phyloP scores from a whole-genome alignment of 441 rosid genomes.

The Pelargonium citronellum region DNA sequence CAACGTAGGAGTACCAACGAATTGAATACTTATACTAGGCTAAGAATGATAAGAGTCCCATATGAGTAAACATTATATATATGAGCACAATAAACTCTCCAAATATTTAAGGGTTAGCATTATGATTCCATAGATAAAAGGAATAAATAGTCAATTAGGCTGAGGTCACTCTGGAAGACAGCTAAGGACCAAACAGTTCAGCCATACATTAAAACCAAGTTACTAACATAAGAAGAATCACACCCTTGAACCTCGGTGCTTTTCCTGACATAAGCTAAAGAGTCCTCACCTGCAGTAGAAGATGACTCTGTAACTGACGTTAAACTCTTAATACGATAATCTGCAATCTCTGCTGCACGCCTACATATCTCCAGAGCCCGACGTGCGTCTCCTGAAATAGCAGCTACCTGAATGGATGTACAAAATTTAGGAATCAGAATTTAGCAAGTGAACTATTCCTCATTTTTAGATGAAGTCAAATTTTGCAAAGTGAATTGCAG shows the following conservation, averaged over 20 bases:
- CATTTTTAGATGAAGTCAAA: conserved; percentile 9
- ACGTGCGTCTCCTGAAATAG: conserved; percentile 95
- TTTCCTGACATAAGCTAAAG: not conserved
- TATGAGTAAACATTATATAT: not conserved
- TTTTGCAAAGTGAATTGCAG: conserved; percentile 1
- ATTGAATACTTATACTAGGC: not conserved
- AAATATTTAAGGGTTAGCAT: not conserved
- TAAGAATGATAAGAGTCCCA: not conserved
- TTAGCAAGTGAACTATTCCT: not conserved
- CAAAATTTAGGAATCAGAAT: conserved; percentile 3
- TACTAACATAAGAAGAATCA: not conserved
- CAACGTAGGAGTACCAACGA: not conserved
- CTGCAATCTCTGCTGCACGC: conserved; percentile 91
- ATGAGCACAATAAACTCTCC: not conserved
- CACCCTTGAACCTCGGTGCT: not conserved
- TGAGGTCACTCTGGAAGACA: not conserved
- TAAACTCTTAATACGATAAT: conserved; percentile 48
- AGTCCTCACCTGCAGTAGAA: conserved; percentile 34
- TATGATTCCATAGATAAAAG: not conserved
- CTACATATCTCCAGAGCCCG: conserved; percentile 95
- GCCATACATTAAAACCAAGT: not conserved
- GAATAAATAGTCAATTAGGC: not conserved
- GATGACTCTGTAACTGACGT: conserved; percentile 19
- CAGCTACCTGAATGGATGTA: conserved; percentile 58
- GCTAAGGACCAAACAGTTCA: too few species aligned